Evolutionary conservation across 805 yeast species (phyloP), one percentile per base, ranked within the genome.

Genomic region (Kodamaea restingae): DNA sequence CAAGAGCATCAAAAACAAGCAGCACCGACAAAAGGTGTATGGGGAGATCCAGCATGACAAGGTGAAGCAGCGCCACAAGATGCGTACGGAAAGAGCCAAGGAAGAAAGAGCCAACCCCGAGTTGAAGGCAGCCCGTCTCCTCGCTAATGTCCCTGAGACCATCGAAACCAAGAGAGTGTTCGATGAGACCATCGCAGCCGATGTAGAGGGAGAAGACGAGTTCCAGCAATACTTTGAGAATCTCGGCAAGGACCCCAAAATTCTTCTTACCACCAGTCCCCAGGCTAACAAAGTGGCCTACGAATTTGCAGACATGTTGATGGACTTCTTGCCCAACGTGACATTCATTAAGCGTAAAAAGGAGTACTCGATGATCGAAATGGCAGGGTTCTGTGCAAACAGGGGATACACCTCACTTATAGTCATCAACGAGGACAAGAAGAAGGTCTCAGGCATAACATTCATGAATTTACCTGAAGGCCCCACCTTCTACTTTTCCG

Each of bases 391-490:
- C 51, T 86, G 96, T 61, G 59, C 79, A 29, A 86, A 84, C 55
- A 70, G 98, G 56, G 91, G 81, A 15, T 93, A 75, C 64, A 90
- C 97, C 0, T 95, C 90, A 56, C 67, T 93, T 52, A 68, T 93
- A 21, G 88, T 93, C 35, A 78, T 93, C 44, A 93, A 93, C 59
- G 98, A 93, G 63, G 96, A 88, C 64, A 90, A 90, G 63, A 93
- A 91, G 62, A 75, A 74, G 46, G 95, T 93, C 27, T 90, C 85
- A 38, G 98, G 98, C 2, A 65, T 93, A 42, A 88, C 98, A 1
- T 85, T 93, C 55, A 83, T 93, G 41, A 96, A 93, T 65, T 71
- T 93, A 43, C 98, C 98, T 7, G 85, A 76, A 33, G 98, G 98
- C 1, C 98, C 98, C 26, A 84, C 97, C 0, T 88, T 88, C 58